Conservation (phyloP, 257 asterid genomes). For the Fraxinus anomala region DNA sequence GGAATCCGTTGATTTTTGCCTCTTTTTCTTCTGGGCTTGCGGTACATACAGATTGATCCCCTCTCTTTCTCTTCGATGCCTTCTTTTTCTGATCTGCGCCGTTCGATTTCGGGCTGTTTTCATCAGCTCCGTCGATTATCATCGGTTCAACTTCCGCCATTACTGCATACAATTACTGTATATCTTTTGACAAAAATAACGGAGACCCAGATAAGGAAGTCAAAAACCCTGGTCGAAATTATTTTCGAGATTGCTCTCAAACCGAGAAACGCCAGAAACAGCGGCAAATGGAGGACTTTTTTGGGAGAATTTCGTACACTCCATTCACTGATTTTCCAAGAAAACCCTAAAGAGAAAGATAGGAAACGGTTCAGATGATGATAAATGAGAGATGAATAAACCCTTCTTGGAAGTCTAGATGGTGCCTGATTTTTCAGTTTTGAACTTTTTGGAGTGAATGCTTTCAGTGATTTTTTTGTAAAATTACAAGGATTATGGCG, state of each 20-base stretch:
- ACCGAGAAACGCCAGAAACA: not conserved
- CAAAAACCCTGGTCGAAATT: slow-evolving; percentile 6
- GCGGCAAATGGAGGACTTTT: not conserved
- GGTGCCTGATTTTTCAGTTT: not conserved
- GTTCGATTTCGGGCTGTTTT: not conserved
- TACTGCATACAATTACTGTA: not conserved
- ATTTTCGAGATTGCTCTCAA: not conserved
- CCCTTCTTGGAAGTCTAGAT: not conserved
- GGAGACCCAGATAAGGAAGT: slow-evolving; percentile 12
- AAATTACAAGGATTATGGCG: not conserved
- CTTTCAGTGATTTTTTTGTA: not conserved
- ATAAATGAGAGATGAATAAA: not conserved
- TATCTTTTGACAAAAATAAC: not conserved
- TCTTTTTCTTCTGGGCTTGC: slow-evolving; percentile 46
- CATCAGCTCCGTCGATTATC: slow-evolving; percentile 25
- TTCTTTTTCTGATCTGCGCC: slow-evolving; percentile 25
- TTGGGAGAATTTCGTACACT: not conserved
- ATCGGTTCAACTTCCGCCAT: slow-evolving; percentile 37
- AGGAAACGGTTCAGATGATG: not conserved
- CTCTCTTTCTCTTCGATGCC: slow-evolving; percentile 43
- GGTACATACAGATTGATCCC: not conserved
- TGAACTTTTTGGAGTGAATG: not conserved
- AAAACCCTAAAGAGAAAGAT: not conserved
- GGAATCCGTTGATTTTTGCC: slow-evolving; percentile 43
- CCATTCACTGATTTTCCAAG: not conserved